phyloP scores from a whole-genome alignment of 1,284 basidiomycete species.

The Trichosporon sp. region DNA sequence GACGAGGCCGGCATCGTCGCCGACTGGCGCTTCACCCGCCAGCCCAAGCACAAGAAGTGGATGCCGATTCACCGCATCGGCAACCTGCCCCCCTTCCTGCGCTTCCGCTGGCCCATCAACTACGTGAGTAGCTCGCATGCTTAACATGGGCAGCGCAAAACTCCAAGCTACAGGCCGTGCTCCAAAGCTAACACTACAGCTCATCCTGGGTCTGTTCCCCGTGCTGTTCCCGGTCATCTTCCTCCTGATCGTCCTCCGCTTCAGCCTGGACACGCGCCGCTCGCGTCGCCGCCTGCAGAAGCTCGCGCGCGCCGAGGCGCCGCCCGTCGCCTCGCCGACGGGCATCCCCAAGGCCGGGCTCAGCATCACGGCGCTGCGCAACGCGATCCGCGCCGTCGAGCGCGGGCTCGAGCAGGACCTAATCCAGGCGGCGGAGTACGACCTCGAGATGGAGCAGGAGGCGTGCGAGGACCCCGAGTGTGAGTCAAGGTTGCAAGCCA shows the following conservation, averaged over 20 bases:
- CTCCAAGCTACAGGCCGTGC: not conserved
- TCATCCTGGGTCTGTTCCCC: conserved; percentile 64
- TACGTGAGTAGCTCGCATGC: conserved; percentile 56
- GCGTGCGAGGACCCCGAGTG: not conserved
- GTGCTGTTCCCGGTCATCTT: conserved; percentile 52
- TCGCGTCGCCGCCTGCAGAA: conserved; percentile 32
- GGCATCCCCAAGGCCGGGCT: conserved; percentile 19
- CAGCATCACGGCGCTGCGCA: conserved; percentile 32
- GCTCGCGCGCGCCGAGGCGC: conserved; percentile 22
- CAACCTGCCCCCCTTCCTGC: conserved; percentile 60
- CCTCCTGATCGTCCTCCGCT: conserved; percentile 35
- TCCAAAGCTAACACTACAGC: conserved; percentile 34
- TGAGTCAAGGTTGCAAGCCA: not conserved
- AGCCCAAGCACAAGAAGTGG: conserved; percentile 17
- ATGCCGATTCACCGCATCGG: conserved; percentile 33
- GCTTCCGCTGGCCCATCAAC: conserved; percentile 66
- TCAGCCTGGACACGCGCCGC: conserved; percentile 33
- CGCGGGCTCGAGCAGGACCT: conserved; percentile 35
- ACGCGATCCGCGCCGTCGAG: conserved; percentile 36
- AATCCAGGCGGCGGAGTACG: conserved; percentile 25
- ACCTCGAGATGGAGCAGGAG: conserved; percentile 5
- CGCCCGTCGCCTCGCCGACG: conserved; percentile 19
- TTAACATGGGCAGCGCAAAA: too few species aligned
- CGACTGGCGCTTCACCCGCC: conserved; percentile 9
- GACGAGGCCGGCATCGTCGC: conserved; percentile 29